Evolutionary conservation across 176 grass and related monocot genomes (phyloP), one percentile per base, ranked within the genome.

Genomic region (Musa schizocarpa): DNA sequence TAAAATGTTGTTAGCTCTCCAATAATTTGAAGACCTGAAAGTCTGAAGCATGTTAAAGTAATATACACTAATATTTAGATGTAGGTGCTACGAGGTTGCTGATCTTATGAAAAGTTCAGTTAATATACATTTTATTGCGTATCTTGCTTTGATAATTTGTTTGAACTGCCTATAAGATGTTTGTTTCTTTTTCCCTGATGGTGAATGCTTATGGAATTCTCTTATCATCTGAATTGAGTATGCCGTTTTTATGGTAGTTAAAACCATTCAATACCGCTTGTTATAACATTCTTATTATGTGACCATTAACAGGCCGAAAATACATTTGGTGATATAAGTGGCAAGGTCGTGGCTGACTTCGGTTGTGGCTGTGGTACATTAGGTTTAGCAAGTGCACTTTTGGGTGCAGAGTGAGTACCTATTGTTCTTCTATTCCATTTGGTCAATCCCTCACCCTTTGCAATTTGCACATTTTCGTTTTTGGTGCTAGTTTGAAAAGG

Each of bases 331-430:
- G 90, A 91, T 68, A 89, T 93, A 80, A 57, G 80, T 82, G 88
- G 94, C 57, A 93, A 98, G 80, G 77, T 98, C 26, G 95, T 98
- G 75, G 94, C 94, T 67, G 94, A 93, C 62, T 98, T 98, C 76
- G 94, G 94, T 70, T 98, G 94, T 50, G 94, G 90, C 66, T 98
- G 94, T 56, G 90, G 94, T 54, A 93, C 90, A 50, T 68, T 97
- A 80, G 83, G 87, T 43, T 24, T 96, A 62, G 87, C 81, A 20
- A 88, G 92, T 73, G 83, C 87, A 81, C 87, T 96, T 71, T 80
- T 96, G 74, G 93, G 83, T 81, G 89, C 89, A 62, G 87, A 92
- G 92, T 96, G 74, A 88, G 93, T 87, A 82, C 59, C 62, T 48
- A 63, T 72, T 70, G 66, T 74, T 69, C 13, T 56, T 16, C 52